Conservation (phyloP, 2,329 filamentous ascomycete genomes). For the Thielaviopsis musarum region DNA sequence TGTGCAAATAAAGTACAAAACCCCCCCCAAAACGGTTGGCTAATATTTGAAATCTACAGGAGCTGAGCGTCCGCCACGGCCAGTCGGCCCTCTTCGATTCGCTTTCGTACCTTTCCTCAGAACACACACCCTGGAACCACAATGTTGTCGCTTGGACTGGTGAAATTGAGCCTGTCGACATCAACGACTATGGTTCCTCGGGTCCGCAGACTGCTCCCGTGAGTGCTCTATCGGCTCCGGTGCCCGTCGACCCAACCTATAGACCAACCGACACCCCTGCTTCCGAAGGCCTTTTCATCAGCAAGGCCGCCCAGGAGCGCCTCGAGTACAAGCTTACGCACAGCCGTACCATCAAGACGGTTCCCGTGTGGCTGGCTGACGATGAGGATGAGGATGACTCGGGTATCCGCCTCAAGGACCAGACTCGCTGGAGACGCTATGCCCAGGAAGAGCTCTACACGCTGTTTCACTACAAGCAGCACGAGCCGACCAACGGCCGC, state of each 20-base stretch:
- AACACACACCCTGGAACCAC: slow-evolving; percentile 74
- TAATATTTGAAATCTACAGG: slow-evolving; percentile 28
- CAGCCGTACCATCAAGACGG: slow-evolving; percentile 58
- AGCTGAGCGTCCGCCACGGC: slow-evolving; percentile 60
- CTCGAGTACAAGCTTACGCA: slow-evolving; percentile 60
- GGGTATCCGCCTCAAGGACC: slow-evolving; percentile 62
- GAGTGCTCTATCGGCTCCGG: slow-evolving; percentile 63
- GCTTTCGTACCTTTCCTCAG: slow-evolving; percentile 73
- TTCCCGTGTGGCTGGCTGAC: slow-evolving; percentile 81
- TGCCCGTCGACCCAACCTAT: slow-evolving; percentile 50
- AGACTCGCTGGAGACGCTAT: slow-evolving; percentile 74
- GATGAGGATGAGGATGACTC: slow-evolving; percentile 49
- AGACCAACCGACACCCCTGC: slow-evolving; percentile 40
- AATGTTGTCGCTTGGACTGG: slow-evolving; percentile 91
- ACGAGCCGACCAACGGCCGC: slow-evolving; percentile 73
- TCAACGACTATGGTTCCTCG: slow-evolving; percentile 1
- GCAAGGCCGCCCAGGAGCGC: slow-evolving; percentile 49
- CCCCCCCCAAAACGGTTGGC: background rate
- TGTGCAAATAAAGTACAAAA: no score
- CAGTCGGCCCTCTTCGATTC: slow-evolving; percentile 88
- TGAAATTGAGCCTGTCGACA: slow-evolving; percentile 42
- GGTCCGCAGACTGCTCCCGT: slow-evolving; percentile 22
- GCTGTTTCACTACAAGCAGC: slow-evolving; percentile 89
- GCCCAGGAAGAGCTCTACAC: slow-evolving; percentile 86
- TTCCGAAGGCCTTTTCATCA: slow-evolving; percentile 53